phyloP scores from a whole-genome alignment of 495 filamentous ascomycete genomes.

The Acidomyces sp. region DNA sequence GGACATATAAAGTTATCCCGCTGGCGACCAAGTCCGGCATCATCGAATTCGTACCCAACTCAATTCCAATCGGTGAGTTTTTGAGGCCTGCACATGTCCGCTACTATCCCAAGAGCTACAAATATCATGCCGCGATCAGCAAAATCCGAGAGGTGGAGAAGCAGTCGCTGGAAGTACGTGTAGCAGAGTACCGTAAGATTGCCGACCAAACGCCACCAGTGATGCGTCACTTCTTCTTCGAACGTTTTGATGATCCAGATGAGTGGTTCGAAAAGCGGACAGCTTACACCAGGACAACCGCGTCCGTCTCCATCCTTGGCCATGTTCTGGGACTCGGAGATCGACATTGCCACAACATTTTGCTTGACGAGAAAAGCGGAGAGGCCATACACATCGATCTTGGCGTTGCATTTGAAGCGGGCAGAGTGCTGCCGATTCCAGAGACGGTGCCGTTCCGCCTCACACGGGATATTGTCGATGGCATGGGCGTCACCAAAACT shows the following conservation, averaged over 20 bases:
- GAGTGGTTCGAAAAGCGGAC: constrained; percentile 84
- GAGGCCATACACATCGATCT: constrained; percentile 96
- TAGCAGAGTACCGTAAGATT: constrained; percentile 60
- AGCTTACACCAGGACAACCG: constrained; percentile 82
- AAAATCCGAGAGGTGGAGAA: constrained; percentile 58
- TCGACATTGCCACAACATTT: constrained; percentile 90
- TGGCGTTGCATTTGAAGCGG: constrained; percentile 88
- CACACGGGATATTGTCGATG: constrained; percentile 91
- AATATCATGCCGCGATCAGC: constrained; percentile 58
- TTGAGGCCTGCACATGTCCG: constrained; percentile 77
- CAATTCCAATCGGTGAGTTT: constrained; percentile 78
- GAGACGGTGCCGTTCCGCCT: constrained; percentile 91
- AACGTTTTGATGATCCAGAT: constrained; percentile 84
- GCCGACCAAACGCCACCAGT: constrained; percentile 77
- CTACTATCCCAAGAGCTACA: constrained; percentile 78
- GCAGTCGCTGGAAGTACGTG: constrained; percentile 52
- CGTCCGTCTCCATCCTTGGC: constrained; percentile 87
- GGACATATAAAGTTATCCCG: constrained; percentile 93
- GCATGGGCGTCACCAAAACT: constrained; percentile 89
- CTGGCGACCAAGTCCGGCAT: constrained; percentile 73
- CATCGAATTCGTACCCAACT: constrained; percentile 92
- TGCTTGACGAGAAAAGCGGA: constrained; percentile 77
- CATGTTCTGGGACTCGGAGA: constrained; percentile 92
- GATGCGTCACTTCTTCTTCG: constrained; percentile 95
- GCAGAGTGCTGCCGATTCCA: constrained; percentile 82